phyloP scores from a whole-genome alignment of 202 grass and related monocot genomes.

The Hordeum pubiflorum region DNA sequence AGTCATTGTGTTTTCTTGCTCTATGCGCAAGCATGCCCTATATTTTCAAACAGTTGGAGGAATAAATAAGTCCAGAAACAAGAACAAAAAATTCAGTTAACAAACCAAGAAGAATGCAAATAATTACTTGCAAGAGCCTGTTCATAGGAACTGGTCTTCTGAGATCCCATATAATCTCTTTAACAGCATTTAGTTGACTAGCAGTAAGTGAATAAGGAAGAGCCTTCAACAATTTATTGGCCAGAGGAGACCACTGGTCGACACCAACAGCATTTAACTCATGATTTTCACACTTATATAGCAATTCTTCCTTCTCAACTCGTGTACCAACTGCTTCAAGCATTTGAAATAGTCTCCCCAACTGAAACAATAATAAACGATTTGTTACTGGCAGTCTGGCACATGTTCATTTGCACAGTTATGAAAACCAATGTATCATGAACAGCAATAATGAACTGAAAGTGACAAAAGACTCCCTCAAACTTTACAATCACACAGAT shows the following conservation, averaged over 20 bases:
- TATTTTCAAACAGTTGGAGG: not conserved
- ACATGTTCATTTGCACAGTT: slow-evolving; percentile 16
- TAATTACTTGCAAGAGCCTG: slow-evolving; percentile 78
- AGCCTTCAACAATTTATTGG: slow-evolving; percentile 54
- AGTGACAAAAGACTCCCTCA: not conserved
- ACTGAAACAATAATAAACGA: slow-evolving; percentile 43
- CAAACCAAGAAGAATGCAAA: slow-evolving; percentile 21
- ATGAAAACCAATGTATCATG: not conserved
- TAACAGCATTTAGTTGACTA: slow-evolving; percentile 83
- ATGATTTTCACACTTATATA: slow-evolving; percentile 62
- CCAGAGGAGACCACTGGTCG: slow-evolving; percentile 60
- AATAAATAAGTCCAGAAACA: slow-evolving; percentile 20
- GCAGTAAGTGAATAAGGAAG: slow-evolving; percentile 82
- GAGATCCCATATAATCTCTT: slow-evolving; percentile 99
- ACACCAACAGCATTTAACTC: slow-evolving; percentile 48
- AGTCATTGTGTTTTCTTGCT: not conserved
- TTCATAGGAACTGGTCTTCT: slow-evolving; percentile 93
- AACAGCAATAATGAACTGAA: slow-evolving; percentile 20
- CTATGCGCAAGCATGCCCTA: not conserved
- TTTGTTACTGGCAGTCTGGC: slow-evolving; percentile 5
- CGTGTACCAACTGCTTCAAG: slow-evolving; percentile 71
- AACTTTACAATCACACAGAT: not conserved
- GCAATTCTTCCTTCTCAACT: slow-evolving; percentile 68
- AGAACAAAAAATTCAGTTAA: not conserved
- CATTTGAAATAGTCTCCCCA: slow-evolving; percentile 91